A percentile compares a stretch with the other conserved stretches of the same genome.
Conservation (phyloP, 345 rosid genomes). For the Citrus reticulata region DNA sequence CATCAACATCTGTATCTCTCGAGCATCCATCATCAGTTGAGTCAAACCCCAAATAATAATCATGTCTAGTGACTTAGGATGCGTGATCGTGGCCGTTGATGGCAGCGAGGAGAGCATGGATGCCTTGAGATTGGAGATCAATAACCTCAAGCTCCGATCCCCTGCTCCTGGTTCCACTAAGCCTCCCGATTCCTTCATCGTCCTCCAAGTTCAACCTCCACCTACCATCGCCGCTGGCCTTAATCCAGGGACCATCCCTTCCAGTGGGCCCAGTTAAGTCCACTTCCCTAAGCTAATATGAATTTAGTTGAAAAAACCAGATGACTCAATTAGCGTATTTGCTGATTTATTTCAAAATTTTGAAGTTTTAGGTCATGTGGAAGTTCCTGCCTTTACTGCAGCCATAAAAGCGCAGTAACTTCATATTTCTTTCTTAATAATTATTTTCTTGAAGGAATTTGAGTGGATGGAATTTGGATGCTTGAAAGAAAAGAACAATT, state of each 20-base stretch:
- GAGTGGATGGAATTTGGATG: not conserved
- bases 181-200: constrained; percentile 40
- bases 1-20: not conserved
- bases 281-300: not conserved
- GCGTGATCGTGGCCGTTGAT: constrained; percentile 78
- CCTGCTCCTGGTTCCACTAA: constrained; percentile 41
- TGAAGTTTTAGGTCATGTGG: constrained; percentile 49
- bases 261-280: constrained; percentile 80
- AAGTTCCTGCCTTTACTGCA: constrained; percentile 84
- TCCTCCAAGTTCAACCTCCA: constrained; percentile 80
- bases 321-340: not conserved
- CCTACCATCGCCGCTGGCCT: constrained; percentile 73
- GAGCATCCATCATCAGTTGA: not conserved
- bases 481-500: not conserved
- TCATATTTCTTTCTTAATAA: not conserved
- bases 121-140: constrained; percentile 77
- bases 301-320: not conserved
- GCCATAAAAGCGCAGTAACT: constrained; percentile 49
- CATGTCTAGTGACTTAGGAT: constrained; percentile 52
- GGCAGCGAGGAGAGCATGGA: constrained; percentile 92
- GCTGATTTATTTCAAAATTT: not conserved
- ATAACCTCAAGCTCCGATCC: constrained; percentile 69
- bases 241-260: constrained; percentile 80
- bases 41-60: constrained; percentile 11
- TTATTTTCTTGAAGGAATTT: not conserved